Evolutionary conservation across 2,329 filamentous ascomycete genomes (phyloP).

Genomic region (Cadophora luteo-olivacea): DNA sequence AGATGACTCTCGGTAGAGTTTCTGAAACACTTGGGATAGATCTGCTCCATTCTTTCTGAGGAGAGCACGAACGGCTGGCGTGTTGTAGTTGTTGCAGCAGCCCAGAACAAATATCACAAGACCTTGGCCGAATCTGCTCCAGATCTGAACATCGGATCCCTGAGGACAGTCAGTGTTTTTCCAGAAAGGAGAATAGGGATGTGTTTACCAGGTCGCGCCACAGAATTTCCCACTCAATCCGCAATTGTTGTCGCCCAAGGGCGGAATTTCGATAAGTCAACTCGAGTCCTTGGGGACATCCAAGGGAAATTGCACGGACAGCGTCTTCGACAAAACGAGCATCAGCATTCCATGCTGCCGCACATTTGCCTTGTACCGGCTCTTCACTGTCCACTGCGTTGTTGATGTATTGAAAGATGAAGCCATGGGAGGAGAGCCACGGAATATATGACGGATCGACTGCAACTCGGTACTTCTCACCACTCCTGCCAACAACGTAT

Average conservation of each 20-base stretch:
- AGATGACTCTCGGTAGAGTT: conserved; percentile 19
- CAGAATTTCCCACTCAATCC: conserved; percentile 24
- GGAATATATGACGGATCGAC: conserved; percentile 16
- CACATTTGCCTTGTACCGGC: conserved; percentile 12
- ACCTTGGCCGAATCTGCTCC: conserved; percentile 20
- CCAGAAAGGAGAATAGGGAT: conserved; percentile 8
- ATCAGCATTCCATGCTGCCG: conserved; percentile 9
- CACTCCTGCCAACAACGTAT: conserved; percentile 13
- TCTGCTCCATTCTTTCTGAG: conserved; percentile 27
- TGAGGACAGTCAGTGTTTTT: conserved; percentile 25
- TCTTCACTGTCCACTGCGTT: conserved; percentile 8
- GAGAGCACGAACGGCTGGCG: conserved; percentile 18
- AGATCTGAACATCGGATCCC: conserved; percentile 16
- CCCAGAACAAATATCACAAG: conserved; percentile 27
- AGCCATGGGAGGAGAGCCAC: conserved; percentile 8
- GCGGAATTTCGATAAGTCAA: conserved; percentile 13
- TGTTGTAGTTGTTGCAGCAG: conserved; percentile 26
- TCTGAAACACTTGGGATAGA: conserved; percentile 25
- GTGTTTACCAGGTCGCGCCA: conserved; percentile 25
- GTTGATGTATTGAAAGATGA: conserved; percentile 11
- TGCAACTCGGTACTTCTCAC: conserved; percentile 16
- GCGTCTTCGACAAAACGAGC: conserved; percentile 17
- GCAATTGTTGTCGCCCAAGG: background rate
- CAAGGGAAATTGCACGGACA: conserved; percentile 12
- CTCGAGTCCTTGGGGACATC: conserved; percentile 4